Evolutionary conservation across 1,284 basidiomycete genomes (phyloP), one percentile per base, ranked within the genome.

Genomic region (Cryptococcus neoformans): DNA sequence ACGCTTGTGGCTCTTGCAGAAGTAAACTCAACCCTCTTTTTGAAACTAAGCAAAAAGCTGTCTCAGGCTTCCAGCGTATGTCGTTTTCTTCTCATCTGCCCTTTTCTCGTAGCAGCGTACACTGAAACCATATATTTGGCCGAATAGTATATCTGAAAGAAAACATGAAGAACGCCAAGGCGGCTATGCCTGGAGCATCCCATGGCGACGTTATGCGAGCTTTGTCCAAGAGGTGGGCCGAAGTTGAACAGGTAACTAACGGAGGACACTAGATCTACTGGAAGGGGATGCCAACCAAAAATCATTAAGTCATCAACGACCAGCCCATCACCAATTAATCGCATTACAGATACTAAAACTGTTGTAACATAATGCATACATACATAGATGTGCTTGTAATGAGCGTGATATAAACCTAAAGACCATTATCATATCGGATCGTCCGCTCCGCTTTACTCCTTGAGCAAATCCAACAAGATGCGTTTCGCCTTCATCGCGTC

Each of bases 401-500:
- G 34, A 11, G n/a, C 41, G 34, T 3, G 21, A 54, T 44, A n/a
- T 17, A 40, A 17, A 12, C 34, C 14, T 48, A 17, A 14, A 7
- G 17, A 21, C n/a, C 5, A 44, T 7, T 8, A 21, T 21, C 21
- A 21, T 21, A 21, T 21, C 21, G 21, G 21, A 21, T 21, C 21
- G 21, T 21, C 21, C n/a, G 10, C 36, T 49, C 35, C 36, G 17
- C 38, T 16, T 55, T 12, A 57, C n/a, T 58, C 37, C 39, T 56
- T 62, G 35, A 78, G 56, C 16, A 76, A 52, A 35, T 68, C 60
- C 38, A 71, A 39, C 28, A 81, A 58, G 14, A 74, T 59, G 49
- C 69, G 69, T 44, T 66, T 72, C 0, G 78, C 78, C 41, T 70
- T 63, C 51, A 71, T 68, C 1, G 82, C 81, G 66, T 96, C 87